Evolutionary conservation across 805 yeast species (phyloP).

Genomic region (Lipomyces chichibuensis): DNA sequence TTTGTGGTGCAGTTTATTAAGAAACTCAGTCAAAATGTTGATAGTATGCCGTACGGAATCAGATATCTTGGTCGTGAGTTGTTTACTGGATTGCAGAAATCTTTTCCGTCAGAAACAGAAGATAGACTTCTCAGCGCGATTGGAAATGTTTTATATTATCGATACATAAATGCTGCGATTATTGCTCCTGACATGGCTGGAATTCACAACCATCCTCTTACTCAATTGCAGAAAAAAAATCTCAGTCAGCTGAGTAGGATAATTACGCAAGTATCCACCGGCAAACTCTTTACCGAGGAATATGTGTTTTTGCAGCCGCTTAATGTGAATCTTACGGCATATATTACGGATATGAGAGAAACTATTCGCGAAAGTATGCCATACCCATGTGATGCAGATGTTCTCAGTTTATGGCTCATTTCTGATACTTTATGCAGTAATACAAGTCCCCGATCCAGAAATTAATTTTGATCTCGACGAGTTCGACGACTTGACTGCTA

Average conservation of each 20-base stretch:
- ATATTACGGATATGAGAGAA: slow-evolving; percentile 52
- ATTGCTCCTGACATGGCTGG: slow-evolving; percentile 54
- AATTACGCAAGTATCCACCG: slow-evolving; percentile 64
- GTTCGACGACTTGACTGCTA: slow-evolving; percentile 68
- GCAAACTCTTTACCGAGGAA: slow-evolving; percentile 64
- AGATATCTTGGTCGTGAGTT: slow-evolving; percentile 56
- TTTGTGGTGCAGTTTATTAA: slow-evolving; percentile 63
- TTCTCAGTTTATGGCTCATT: neutral
- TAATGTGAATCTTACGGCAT: slow-evolving; percentile 66
- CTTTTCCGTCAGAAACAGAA: slow-evolving; percentile 61
- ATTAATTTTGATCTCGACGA: slow-evolving; percentile 61
- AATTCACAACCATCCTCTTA: slow-evolving; percentile 47
- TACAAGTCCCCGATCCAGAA: slow-evolving; percentile 62
- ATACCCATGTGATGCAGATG: neutral
- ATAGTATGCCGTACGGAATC: slow-evolving; percentile 56
- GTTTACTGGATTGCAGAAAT: slow-evolving; percentile 42
- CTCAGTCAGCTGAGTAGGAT: slow-evolving; percentile 60
- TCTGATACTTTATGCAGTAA: slow-evolving; percentile 41
- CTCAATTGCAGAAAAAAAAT: slow-evolving; percentile 50
- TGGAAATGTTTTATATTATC: slow-evolving; percentile 55
- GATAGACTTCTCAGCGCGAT: slow-evolving; percentile 65
- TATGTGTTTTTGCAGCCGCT: slow-evolving; percentile 77
- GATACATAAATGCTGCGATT: slow-evolving; percentile 46
- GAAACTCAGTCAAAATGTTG: slow-evolving; percentile 51
- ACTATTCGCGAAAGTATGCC: slow-evolving; percentile 46